Evolutionary conservation across 2,329 filamentous ascomycete species (phyloP), one percentile per base, ranked within the genome.

Genomic region (Fusarium hostae): DNA sequence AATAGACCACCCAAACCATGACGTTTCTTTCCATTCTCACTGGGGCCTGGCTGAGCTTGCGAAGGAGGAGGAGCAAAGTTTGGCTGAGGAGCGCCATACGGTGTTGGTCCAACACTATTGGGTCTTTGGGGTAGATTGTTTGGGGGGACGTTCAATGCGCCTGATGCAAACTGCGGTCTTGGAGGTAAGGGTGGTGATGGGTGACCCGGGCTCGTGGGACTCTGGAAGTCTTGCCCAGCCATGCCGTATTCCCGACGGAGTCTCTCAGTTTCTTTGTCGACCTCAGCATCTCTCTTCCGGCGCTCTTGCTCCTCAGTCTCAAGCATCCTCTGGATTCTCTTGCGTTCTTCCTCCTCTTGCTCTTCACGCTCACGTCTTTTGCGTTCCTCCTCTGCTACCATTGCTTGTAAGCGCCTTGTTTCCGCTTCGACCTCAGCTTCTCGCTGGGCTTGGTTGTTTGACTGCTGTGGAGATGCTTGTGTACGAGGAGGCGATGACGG

Each of bases 231-330:
- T 75, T 87, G 85, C 1, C 84, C 84, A 55, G 86, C 81, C 48
- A 89, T 84, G 51, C 92, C 92, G 75, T 93, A 95, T 74, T 91
- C 80, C 72, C 85, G 88, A 26, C 89, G 85, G 39, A 99, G 84
- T 3, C 94, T 87, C 79, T 96, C 94, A 1, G 96, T 98, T 82
- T 99, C 95, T 68, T 87, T 87, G 24, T 95, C 91, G 2, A 95
- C 83, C 73, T 88, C 88, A 13, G 86, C 87, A 35, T 91, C 87
- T 63, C 85, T 81, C 30, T 82, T 86, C 10, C 70, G 76, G 1
- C 84, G 86, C 73, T 92, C 90, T 61, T 85, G 86, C 30, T 91
- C 89, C 77, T 94, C 92, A 45, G 86, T 84, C 52, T 91, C 87
- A 8, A 92, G 84, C 86, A 92, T 91, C 75, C 86, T 87, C 76